A percentile compares a stretch with the other conserved stretches of the same genome.
These are phyloP conservation scores for Hericium coralloides DNA, from an alignment of 768 basidiomycete species.

Conservation along the genomic window DNA sequence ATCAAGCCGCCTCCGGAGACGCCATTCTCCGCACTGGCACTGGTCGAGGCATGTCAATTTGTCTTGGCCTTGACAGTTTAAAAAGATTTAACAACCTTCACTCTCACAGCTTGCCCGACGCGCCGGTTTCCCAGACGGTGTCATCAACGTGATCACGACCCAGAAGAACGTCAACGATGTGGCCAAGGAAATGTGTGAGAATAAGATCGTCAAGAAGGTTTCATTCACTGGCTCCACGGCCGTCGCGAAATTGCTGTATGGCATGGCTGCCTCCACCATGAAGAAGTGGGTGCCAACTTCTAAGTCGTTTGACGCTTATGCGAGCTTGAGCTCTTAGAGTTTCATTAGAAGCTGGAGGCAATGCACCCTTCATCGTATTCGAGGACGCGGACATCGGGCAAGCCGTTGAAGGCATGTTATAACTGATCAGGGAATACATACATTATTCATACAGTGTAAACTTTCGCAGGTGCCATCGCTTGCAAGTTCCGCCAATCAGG, in stretches of 20 bases:
- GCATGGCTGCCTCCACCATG: slow-evolving; percentile 64
- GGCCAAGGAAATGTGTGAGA: slow-evolving; percentile 92
- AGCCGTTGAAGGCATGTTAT: slow-evolving; percentile 68
- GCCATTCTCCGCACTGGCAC: slow-evolving; percentile 85
- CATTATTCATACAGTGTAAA: too few species aligned
- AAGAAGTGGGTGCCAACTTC: slow-evolving; percentile 55
- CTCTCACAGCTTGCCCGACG: slow-evolving; percentile 57
- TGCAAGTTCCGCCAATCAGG: slow-evolving; percentile 79
- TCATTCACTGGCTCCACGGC: slow-evolving; percentile 86
- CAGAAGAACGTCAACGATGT: slow-evolving; percentile 79
- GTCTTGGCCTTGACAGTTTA: not conserved
- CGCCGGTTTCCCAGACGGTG: slow-evolving; percentile 92
- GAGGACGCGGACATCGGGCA: slow-evolving; percentile 91
- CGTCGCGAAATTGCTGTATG: slow-evolving; percentile 70
- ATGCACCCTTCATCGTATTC: slow-evolving; percentile 95
- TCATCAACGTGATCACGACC: slow-evolving; percentile 90
- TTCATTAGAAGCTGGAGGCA: slow-evolving; percentile 88
- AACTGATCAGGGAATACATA: not conserved
- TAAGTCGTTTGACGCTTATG: not conserved
- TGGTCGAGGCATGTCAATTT: slow-evolving; percentile 62
- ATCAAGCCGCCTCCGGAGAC: slow-evolving; percentile 95
- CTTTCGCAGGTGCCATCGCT: slow-evolving; percentile 45
- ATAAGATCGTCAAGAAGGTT: slow-evolving; percentile 76
- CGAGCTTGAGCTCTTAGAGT: slow-evolving; percentile 24
- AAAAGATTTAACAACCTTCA: not conserved